Evolutionary conservation across 1,139 yeast species (phyloP).

Genomic region (Lodderomyces orthopsilosis): DNA sequence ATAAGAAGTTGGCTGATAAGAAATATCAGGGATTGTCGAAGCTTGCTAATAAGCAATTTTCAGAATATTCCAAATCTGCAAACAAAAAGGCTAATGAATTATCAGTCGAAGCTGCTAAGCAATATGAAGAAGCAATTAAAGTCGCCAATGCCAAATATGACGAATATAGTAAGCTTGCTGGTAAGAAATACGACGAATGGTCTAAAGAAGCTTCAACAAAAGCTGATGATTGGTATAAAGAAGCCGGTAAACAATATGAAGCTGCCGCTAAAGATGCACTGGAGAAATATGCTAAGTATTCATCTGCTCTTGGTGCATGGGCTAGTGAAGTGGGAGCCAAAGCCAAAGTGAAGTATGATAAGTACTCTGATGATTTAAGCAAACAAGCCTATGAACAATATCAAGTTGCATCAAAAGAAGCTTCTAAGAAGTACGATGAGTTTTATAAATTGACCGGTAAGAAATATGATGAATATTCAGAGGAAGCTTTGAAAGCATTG

Average conservation of each 20-base stretch:
- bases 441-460: constrained; percentile 5
- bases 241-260: constrained; percentile 10
- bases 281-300: constrained; percentile 7
- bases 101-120: constrained; percentile 6
- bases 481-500: constrained; percentile 3
- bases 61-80: constrained; percentile 5
- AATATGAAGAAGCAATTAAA: constrained; percentile 8
- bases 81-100: constrained; percentile 3
- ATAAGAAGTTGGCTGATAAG: constrained; percentile 8
- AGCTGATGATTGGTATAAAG: constrained; percentile 8
- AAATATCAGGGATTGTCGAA: constrained; percentile 4
- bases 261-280: constrained; percentile 7
- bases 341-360: constrained; percentile 3
- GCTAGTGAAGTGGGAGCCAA: constrained; percentile 3
- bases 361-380: constrained; percentile 5
- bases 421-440: constrained; percentile 7
- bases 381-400: constrained; percentile 5
- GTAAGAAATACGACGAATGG: constrained; percentile 6
- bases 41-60: constrained; percentile 3
- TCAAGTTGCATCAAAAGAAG: constrained; percentile 6
- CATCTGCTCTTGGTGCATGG: constrained; percentile 6
- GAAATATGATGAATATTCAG: constrained; percentile 5
- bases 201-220: constrained; percentile 4
- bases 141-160: constrained; percentile 9
- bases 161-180: constrained; percentile 9